These are phyloP conservation scores for Candida sakaeoensis DNA, from an alignment of 805 yeast genomes.

Conservation along the genomic window DNA sequence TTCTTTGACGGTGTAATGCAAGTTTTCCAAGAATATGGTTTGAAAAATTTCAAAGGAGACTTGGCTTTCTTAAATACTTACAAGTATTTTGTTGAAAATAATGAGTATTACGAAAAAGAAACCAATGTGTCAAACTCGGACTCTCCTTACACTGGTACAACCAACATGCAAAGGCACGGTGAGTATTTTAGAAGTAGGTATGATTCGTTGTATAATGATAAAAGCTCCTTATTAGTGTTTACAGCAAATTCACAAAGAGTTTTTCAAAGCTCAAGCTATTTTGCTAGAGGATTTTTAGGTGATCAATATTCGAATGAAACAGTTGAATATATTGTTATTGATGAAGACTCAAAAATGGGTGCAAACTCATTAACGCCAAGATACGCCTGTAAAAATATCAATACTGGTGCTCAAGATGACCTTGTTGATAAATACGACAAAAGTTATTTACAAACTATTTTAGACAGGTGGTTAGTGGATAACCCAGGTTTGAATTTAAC, in stretches of 20 bases:
- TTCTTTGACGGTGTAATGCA: slow-evolving; percentile 22
- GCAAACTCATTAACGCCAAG: slow-evolving; percentile 59
- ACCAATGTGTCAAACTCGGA: slow-evolving; percentile 42
- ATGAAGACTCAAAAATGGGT: slow-evolving; percentile 48
- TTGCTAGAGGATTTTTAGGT: slow-evolving; percentile 59
- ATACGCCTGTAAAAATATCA: slow-evolving; percentile 36
- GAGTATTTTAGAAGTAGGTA: slow-evolving; percentile 45
- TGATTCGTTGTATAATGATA: slow-evolving; percentile 39
- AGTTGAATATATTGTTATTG: slow-evolving; percentile 36
- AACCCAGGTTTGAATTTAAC: slow-evolving; percentile 55
- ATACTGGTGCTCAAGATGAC: slow-evolving; percentile 18
- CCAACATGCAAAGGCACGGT: slow-evolving; percentile 50
- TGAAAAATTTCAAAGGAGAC: slow-evolving; percentile 42
- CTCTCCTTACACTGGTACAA: slow-evolving; percentile 50
- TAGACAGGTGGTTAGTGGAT: slow-evolving; percentile 50
- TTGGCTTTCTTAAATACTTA: slow-evolving; percentile 52
- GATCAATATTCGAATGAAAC: slow-evolving; percentile 30
- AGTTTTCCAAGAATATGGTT: slow-evolving; percentile 23
- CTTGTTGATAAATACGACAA: slow-evolving; percentile 25
- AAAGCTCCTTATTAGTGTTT: slow-evolving; percentile 45
- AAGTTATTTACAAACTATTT: slow-evolving; percentile 49
- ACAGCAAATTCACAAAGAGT: slow-evolving; percentile 54
- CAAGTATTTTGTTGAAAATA: slow-evolving; percentile 43
- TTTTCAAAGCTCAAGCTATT: slow-evolving; percentile 50
- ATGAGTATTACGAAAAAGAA: slow-evolving; percentile 45